Percentiles rank a stretch among this genome's conserved stretches.
phyloP scores from a whole-genome alignment of 1,284 basidiomycete genomes.

The Paramarasmius palmivorus region DNA sequence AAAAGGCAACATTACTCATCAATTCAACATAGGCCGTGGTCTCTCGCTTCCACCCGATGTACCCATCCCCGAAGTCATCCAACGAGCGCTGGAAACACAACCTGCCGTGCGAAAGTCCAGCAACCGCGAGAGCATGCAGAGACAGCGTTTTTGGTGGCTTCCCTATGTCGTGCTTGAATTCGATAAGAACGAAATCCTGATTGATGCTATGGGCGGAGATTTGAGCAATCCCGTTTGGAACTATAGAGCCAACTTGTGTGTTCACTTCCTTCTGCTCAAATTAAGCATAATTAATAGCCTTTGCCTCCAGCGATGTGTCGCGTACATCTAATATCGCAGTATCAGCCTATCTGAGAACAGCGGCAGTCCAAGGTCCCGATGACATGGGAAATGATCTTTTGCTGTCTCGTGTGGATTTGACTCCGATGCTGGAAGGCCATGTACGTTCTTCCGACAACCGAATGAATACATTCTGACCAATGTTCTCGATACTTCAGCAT shows the following conservation, averaged over 20 bases:
- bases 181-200: constrained; percentile 98
- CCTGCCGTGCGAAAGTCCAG: constrained; percentile 55
- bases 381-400: constrained; percentile 89
- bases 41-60: constrained; percentile 75
- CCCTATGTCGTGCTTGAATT: constrained; percentile 98
- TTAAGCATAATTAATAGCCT: constrained; percentile 7
- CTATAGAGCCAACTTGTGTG: constrained; percentile 94
- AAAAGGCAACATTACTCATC: not conserved
- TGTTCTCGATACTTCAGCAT: constrained; percentile 41
- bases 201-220: constrained; percentile 94
- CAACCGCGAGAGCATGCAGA: constrained; percentile 85
- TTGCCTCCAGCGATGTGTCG: constrained; percentile 69
- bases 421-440: constrained; percentile 82
- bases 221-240: constrained; percentile 88
- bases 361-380: constrained; percentile 64
- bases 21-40: constrained; percentile 57
- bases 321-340: constrained; percentile 89
- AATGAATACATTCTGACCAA: constrained; percentile 5
- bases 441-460: constrained; percentile 38
- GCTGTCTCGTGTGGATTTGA: constrained; percentile 89
- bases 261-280: constrained; percentile 19
- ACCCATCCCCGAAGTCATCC: constrained; percentile 83
- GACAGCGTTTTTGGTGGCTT: constrained; percentile 94
- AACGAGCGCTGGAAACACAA: constrained; percentile 69
- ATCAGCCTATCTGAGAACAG: constrained; percentile 85